A percentile compares a stretch with the other conserved stretches of the same genome.
Conservation (phyloP, 129 eudicot genomes). For the Tagetes patula region DNA sequence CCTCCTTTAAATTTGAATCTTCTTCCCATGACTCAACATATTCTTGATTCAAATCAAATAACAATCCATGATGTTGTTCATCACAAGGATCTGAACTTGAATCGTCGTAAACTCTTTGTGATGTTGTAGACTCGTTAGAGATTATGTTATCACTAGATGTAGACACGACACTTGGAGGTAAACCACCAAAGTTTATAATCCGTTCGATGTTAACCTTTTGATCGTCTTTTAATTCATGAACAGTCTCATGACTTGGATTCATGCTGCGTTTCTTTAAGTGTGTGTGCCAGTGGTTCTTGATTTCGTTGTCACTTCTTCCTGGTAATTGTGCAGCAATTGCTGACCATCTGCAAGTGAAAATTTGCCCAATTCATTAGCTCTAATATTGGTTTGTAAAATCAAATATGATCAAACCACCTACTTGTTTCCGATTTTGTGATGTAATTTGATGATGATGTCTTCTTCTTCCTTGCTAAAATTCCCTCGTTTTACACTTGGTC, state of each 20-base stretch:
- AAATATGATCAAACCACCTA: constrained; percentile 6
- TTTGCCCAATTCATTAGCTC: background rate
- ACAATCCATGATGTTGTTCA: constrained; percentile 13
- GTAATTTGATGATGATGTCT: constrained; percentile 34
- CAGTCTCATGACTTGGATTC: constrained; percentile 15
- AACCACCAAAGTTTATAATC: constrained; percentile 31
- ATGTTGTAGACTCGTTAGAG: constrained; percentile 21
- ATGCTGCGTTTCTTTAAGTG: constrained; percentile 35
- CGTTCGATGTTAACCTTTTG: constrained; percentile 18
- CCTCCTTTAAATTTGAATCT: constrained; percentile 30
- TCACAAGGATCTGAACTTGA: constrained; percentile 25
- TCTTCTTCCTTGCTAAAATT: constrained; percentile 45
- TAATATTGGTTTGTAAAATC: background rate
- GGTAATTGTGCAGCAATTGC: constrained; percentile 42
- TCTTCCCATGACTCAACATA: constrained; percentile 39
- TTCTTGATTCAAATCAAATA: constrained; percentile 38
- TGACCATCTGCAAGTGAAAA: constrained; percentile 36
- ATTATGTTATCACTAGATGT: constrained; percentile 30
- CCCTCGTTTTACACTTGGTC: constrained; percentile 38
- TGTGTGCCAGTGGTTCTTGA: constrained; percentile 46
- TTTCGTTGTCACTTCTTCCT: constrained; percentile 45
- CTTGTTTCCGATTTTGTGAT: constrained; percentile 40
- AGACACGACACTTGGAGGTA: constrained; percentile 26
- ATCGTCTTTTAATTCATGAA: constrained; percentile 24
- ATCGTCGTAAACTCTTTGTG: constrained; percentile 32